Percentiles rank a stretch among this genome's conserved stretches.
phyloP scores from a whole-genome alignment of 768 basidiomycete genomes.

The Tephrocybe sp. region DNA sequence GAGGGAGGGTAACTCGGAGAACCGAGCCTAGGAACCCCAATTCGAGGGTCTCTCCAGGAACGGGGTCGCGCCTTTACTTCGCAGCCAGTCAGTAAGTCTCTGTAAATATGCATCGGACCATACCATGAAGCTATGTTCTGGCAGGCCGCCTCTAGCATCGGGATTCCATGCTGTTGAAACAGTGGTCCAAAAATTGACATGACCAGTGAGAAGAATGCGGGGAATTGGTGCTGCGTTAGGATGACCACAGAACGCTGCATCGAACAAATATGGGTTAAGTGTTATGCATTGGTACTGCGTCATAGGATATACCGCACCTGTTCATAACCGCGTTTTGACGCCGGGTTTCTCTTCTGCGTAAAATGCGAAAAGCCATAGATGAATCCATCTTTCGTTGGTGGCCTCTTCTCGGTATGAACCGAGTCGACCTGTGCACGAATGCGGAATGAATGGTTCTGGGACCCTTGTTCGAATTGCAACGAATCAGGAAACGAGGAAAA shows the following conservation, averaged over 20 bases:
- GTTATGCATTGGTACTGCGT: too few relatives aligned
- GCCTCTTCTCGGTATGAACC: constrained; percentile 26
- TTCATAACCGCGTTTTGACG: constrained; percentile 74
- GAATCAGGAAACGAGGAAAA: constrained; percentile 95
- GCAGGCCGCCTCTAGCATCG: constrained; percentile 85
- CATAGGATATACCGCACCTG: constrained; percentile 49
- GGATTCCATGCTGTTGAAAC: constrained; percentile 66
- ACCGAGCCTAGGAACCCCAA: constrained; percentile 83
- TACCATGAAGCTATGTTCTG: constrained; percentile 86
- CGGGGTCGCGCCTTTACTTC: constrained; percentile 78
- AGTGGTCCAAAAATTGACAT: constrained; percentile 68
- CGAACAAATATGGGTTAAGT: constrained; percentile 1
- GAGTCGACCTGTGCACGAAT: constrained; percentile 51
- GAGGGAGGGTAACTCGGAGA: constrained; percentile 70
- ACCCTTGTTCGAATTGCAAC: constrained; percentile 78
- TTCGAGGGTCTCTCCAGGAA: constrained; percentile 63
- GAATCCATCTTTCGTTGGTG: constrained; percentile 55
- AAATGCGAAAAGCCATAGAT: constrained; percentile 81
- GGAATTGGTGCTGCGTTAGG: constrained; percentile 75
- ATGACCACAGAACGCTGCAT: constrained; percentile 76
- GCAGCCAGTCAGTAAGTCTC: constrained; percentile 23
- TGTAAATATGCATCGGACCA: constrained; percentile 21
- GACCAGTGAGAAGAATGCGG: constrained; percentile 76
- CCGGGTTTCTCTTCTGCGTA: constrained; percentile 60
- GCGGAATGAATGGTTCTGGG: constrained; percentile 83